Base-by-base conservation (phyloP, 1,284 basidiomycete species). In the Rhodofomes roseus region DNA sequence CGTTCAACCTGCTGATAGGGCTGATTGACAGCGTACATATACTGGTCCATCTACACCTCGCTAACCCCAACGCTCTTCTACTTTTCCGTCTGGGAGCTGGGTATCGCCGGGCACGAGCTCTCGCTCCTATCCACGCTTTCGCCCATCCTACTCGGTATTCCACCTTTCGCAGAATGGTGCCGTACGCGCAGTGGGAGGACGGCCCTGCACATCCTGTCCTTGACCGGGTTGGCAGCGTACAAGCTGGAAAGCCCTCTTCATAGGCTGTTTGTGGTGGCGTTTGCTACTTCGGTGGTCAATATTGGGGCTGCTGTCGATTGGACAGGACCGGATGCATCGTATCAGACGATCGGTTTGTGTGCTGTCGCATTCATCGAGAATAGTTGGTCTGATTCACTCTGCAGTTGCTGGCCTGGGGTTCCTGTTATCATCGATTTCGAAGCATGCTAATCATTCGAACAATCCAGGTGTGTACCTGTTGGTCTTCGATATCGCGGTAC, bases 21-120 rank as follows among this genome's bases (percentile, higher is more conserved):
- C 2, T 11, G 9, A 53, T 53, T 56, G 14, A 41, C 68, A 94
- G 93, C 90, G 1, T 92, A 90, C 65, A 80, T 91, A 18, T 95
- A 91, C 71, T 96, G 94, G 93, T 92, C 95, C 0, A 80, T 92
- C 43, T 85, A 93, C 68, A 96, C 95, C 1, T 85, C 87, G 1
- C 82, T 97, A 22, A 85, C 90, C 9, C 88, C 92, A 0, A 89
- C 90, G 40, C 81, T 97, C 6, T 97, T 96, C 77, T 97, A 95
- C 75, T 95, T 93, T 77, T 93, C 91, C 25, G 87, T 96, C 7
- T 96, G 93, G 93, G 83, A 92, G 68, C 85, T 96, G 20, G 90
- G 87, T 52, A 79, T 89, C 54, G 81, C 90, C n/a, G 91, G 92
- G 2, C 84, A 87, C 34, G 92, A 94, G 70, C 76, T 90, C 5